Evolutionary conservation across 1,139 yeast genomes (phyloP).

Genomic region (Geotrichum histeridarum): DNA sequence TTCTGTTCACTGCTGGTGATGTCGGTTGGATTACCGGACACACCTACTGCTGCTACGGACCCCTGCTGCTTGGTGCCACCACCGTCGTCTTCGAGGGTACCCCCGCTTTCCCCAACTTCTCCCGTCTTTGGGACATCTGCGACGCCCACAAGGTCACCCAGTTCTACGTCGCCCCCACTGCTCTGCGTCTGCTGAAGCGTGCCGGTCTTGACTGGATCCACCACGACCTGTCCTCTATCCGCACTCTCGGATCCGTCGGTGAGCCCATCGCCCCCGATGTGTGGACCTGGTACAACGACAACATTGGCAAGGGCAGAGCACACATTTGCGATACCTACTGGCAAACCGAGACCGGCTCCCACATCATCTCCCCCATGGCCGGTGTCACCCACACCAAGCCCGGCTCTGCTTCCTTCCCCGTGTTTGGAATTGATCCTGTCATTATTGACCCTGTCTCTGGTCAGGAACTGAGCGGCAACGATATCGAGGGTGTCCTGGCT

Average conservation of each 20-base stretch:
- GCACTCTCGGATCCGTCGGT: conserved; percentile 82
- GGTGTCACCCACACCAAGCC: conserved; percentile 88
- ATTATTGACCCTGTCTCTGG: conserved; percentile 85
- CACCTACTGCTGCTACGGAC: conserved; percentile 78
- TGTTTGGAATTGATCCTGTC: conserved; percentile 79
- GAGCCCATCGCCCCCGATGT: conserved; percentile 91
- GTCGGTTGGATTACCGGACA: conserved; percentile 90
- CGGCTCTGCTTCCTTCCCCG: conserved; percentile 86
- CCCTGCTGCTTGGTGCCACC: conserved; percentile 71
- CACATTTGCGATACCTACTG: conserved; percentile 83
- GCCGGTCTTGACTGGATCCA: conserved; percentile 70
- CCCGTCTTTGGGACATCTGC: conserved; percentile 80
- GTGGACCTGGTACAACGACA: conserved; percentile 87
- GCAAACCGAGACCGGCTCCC: conserved; percentile 94
- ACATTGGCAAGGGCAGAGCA: conserved; percentile 74
- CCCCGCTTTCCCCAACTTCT: conserved; percentile 74
- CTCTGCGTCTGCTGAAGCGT: conserved; percentile 72
- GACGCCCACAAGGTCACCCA: conserved; percentile 73
- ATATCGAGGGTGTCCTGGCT: conserved; percentile 86
- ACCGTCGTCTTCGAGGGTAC: conserved; percentile 83
- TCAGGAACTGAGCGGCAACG: conserved; percentile 69
- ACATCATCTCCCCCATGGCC: conserved; percentile 82
- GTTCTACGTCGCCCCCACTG: conserved; percentile 88
- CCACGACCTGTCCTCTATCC: conserved; percentile 57
- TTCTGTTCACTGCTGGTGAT: conserved; percentile 79